These are phyloP conservation scores for Nicotiana knightiana DNA, from an alignment of 257 asterid genomes.

Conservation along the genomic window DNA sequence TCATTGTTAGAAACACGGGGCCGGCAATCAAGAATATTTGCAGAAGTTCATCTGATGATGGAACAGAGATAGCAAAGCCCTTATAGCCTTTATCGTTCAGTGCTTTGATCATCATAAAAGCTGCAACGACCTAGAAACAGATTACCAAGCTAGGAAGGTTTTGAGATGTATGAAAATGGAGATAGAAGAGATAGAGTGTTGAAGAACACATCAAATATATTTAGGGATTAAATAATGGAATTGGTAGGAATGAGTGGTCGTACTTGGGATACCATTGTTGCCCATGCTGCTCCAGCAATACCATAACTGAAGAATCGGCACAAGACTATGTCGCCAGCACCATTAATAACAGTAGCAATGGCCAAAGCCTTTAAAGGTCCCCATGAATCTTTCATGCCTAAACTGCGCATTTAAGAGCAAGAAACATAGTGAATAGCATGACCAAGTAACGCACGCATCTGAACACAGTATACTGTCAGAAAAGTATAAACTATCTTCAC, in stretches of 20 bases:
- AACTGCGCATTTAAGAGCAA: slow-evolving; percentile 39
- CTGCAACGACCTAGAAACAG: slow-evolving; percentile 74
- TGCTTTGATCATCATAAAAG: slow-evolving; percentile 78
- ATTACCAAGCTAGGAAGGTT: slow-evolving; percentile 1
- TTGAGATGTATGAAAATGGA: neutral
- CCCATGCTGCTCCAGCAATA: slow-evolving; percentile 99
- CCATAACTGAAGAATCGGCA: slow-evolving; percentile 80
- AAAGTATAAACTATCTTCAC: neutral
- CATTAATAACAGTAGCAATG: slow-evolving; percentile 76
- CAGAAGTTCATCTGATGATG: slow-evolving; percentile 57
- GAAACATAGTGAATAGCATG: neutral
- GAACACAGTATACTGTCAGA: neutral
- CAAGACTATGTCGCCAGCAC: slow-evolving; percentile 74
- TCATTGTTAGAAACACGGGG: slow-evolving; percentile 89
- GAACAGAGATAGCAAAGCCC: slow-evolving; percentile 75
- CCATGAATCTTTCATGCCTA: slow-evolving; percentile 98
- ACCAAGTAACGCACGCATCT: neutral
- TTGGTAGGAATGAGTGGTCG: slow-evolving; percentile 1
- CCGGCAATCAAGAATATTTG: slow-evolving; percentile 81
- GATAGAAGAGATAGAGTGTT: neutral
- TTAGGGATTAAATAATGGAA: neutral
- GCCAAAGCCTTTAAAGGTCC: slow-evolving; percentile 94
- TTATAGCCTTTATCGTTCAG: slow-evolving; percentile 75
- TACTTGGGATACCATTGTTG: slow-evolving; percentile 95
- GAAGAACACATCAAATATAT: neutral